A percentile compares a stretch with the other conserved stretches of the same genome.
These are phyloP conservation scores for Strobilomyces confusus DNA, from an alignment of 768 basidiomycete genomes.

Conservation along the genomic window DNA sequence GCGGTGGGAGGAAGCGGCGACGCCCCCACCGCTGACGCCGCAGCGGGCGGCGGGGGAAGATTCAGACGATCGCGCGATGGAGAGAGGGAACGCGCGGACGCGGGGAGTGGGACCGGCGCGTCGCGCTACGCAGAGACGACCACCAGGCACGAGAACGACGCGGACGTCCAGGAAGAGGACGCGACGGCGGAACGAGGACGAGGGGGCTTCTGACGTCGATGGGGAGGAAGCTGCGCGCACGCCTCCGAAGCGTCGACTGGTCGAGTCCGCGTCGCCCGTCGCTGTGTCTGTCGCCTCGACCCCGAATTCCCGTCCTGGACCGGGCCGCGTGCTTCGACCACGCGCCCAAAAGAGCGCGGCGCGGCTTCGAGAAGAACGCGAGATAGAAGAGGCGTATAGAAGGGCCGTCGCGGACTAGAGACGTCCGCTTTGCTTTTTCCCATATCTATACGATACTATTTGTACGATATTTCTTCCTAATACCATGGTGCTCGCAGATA, in stretches of 20 bases:
- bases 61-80: not conserved
- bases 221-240: slow-evolving; percentile 14
- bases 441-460: slow-evolving; percentile 3
- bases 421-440: not conserved
- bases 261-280: slow-evolving; percentile 1
- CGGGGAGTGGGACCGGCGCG: slow-evolving; percentile 7
- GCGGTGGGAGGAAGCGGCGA: not conserved
- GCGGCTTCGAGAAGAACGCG: slow-evolving; percentile 45
- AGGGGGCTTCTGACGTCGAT: slow-evolving; percentile 22
- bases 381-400: slow-evolving; percentile 47
- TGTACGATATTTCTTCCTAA: slow-evolving; percentile 10
- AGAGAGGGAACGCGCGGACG: slow-evolving; percentile 2
- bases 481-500: not conserved
- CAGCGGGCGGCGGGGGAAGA: slow-evolving; percentile 6
- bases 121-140: slow-evolving; percentile 3
- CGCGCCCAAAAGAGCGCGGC: slow-evolving; percentile 51
- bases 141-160: slow-evolving; percentile 4
- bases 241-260: slow-evolving; percentile 33
- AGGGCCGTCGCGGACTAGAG: slow-evolving; percentile 42
- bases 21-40: slow-evolving; percentile 2
- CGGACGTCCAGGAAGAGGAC: slow-evolving; percentile 24
- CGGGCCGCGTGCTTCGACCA: slow-evolving; percentile 55
- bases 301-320: slow-evolving; percentile 18
- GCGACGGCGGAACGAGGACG: slow-evolving; percentile 23
- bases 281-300: not conserved